Base-by-base conservation (phyloP, 805 yeast genomes). In the Blastobotrys americana region DNA sequence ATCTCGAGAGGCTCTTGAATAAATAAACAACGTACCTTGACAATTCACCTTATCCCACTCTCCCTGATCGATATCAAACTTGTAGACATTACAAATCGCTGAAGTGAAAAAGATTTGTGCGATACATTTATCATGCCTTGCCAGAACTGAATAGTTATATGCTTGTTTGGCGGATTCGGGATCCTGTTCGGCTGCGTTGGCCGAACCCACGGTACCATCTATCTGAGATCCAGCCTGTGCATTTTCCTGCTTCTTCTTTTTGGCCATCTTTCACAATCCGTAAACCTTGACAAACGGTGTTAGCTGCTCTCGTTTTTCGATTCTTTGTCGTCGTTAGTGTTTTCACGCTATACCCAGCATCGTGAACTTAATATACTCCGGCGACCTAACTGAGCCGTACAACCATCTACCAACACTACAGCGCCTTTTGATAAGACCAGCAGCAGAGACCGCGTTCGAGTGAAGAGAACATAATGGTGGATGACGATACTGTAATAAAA, bases 21-120 rank as follows among this genome's bases (percentile, higher is more conserved):
- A 67, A 4, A 67, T 55, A 45, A 68, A 66, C 40, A 68, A 39
- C 1, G 68, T 56, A 10, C 72, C 72, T 47, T 65, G 67, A 44
- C 59, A 60, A 42, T 64, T 51, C 21, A 56, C 48, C 52, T 65
- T 67, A 34, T 63, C 66, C 72, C 72, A 67, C 45, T 57, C 59
- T 16, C 57, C 59, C 3, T 49, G 37, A 8, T 48, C 58, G 13
- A 57, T 39, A 39, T 63, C 57, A 51, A 60, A 68, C 50, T 62
- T 54, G 55, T 68, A 68, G 6, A 67, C 65, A 21, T 64, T 66
- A 48, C 71, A 67, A 23, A 67, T 65, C 2, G 70, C 52, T 4
- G 70, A 64, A n/a, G 63, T 56, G 50, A 56, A 58, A 22, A 64
- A 54, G 17, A 68, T 52, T 43, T 63, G 59, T 21, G 60, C 61